Percentiles rank a stretch among this genome's conserved stretches.
Evolutionary conservation across 139 green algal species (phyloP).

Genomic region (Chlamydomonas schloesseri): DNA sequence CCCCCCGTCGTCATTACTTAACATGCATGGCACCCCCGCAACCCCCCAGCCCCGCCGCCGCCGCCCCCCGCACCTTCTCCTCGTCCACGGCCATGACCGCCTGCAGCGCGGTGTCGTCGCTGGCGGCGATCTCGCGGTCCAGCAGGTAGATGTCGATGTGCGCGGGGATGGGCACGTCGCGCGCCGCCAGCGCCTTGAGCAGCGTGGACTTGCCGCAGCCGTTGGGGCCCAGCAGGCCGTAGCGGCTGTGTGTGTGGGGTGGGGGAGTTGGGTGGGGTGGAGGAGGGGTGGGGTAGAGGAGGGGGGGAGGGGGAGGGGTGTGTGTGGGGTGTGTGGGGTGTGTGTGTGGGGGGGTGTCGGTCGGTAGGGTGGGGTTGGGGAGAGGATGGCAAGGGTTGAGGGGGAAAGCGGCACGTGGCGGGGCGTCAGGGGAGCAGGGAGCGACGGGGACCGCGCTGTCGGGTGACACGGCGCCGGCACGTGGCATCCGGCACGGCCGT

Average conservation of each 20-base stretch:
- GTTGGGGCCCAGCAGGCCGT: slow-evolving; percentile 91
- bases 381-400: no score
- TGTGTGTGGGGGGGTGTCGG: no score
- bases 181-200: slow-evolving; percentile 84
- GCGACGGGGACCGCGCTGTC: no score
- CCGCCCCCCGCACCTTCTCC: slow-evolving; percentile 59
- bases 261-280: neutral
- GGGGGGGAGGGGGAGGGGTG: neutral
- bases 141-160: slow-evolving; percentile 97
- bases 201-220: slow-evolving; percentile 81
- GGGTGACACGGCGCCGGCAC: no score
- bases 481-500: no score
- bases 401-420: no score
- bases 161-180: slow-evolving; percentile 91
- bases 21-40: no score
- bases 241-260: slow-evolving; percentile 65
- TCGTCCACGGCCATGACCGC: slow-evolving; percentile 80
- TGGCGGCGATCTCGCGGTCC: slow-evolving; percentile 83
- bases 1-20: no score
- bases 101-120: slow-evolving; percentile 48
- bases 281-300: neutral
- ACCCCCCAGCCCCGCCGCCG: neutral
- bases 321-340: neutral
- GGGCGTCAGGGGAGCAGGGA: no score
- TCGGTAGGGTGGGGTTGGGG: no score